These are phyloP conservation scores for Fusarium sp. DNA, from an alignment of 2,329 filamentous ascomycete species.

Conservation along the genomic window DNA sequence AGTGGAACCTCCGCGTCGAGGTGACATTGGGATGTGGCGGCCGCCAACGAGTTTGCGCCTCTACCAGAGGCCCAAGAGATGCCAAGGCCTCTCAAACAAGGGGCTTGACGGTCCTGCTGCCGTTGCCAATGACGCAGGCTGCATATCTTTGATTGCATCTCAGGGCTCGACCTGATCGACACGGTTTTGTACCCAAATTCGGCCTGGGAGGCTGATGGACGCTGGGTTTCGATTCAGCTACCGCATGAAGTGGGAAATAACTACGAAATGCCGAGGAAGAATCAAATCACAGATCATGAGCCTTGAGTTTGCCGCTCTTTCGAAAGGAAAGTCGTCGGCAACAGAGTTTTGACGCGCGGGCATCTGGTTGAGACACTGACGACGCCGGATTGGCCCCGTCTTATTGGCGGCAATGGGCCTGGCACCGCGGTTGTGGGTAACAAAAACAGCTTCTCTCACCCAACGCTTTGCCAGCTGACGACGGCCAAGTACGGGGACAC, in stretches of 20 bases:
- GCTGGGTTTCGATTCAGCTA: not conserved
- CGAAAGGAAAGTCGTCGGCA: conserved; percentile 11
- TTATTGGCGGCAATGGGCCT: conserved; percentile 26
- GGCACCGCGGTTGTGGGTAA: conserved; percentile 27
- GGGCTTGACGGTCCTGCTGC: conserved; percentile 17
- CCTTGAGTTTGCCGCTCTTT: conserved; percentile 24
- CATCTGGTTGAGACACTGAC: conserved; percentile 14
- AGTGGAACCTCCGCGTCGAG: conserved; percentile 31
- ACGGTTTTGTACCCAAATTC: conserved; percentile 10
- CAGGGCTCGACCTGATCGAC: conserved; percentile 4
- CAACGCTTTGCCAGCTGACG: conserved; percentile 25
- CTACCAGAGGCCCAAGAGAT: conserved; percentile 8
- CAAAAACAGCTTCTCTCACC: conserved; percentile 25
- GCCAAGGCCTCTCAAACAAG: conserved; percentile 6
- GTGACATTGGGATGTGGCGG: conserved; percentile 28
- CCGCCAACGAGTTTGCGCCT: conserved; percentile 24
- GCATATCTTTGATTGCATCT: not conserved
- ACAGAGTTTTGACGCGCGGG: conserved; percentile 13
- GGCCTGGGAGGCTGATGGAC: conserved; percentile 20
- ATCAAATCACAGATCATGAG: conserved; percentile 7
- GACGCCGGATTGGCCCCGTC: conserved; percentile 13
- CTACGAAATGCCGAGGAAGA: not conserved
- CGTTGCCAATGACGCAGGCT: conserved; percentile 14
- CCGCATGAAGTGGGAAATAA: conserved; percentile 8
- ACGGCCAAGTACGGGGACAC: conserved; percentile 15